Evolutionary conservation across 352 stramenopile genomes (phyloP).

Genomic region (Phytopythium sindhum): DNA sequence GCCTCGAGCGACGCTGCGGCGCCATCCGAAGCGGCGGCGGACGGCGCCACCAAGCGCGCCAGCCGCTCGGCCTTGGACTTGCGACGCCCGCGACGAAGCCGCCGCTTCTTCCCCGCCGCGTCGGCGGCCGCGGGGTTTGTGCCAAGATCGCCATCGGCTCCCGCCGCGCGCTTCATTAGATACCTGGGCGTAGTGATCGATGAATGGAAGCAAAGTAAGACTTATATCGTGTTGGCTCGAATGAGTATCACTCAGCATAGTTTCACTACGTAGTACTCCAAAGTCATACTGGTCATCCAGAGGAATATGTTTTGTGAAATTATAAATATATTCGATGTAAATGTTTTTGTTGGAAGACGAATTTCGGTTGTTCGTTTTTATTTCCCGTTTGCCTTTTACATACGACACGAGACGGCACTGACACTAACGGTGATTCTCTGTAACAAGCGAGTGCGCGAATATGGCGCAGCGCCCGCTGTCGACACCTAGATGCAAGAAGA

Average conservation of each 20-base stretch:
- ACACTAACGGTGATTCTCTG: not conserved
- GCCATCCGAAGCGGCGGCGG: not conserved
- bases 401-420: not conserved
- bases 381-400: not conserved
- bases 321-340: no score
- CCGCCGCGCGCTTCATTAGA: conserved; percentile 7
- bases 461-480: no score
- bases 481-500: not conserved
- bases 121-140: not conserved
- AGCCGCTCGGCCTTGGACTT: conserved; percentile 58
- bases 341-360: no score
- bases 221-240: no score
- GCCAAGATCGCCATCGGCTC: not conserved
- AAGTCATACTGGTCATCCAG: no score
- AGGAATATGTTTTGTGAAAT: no score
- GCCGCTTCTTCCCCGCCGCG: conserved; percentile 21
- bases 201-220: no score
- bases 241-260: no score
- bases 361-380: no score
- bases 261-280: no score
- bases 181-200: no score
- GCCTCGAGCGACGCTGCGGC: conserved; percentile 8
- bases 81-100: conserved; percentile 28
- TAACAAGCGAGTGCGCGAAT: no score
- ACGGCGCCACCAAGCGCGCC: conserved; percentile 11